Conservation (phyloP, 306 rosid genomes). For the Psophocarpus tetragonolobus region DNA sequence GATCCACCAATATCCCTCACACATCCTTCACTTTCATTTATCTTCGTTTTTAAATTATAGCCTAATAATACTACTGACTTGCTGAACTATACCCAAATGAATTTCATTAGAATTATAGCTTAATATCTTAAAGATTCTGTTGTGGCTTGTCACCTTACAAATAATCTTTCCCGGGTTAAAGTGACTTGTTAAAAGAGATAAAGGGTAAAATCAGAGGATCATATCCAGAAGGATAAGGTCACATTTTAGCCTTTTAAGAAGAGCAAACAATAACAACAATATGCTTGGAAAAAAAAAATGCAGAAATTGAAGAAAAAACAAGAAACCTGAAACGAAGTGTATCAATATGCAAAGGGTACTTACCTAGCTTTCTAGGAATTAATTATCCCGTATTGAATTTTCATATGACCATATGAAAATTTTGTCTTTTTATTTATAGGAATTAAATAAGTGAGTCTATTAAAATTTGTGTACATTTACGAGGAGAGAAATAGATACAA, state of each 20-base stretch:
- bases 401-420: background rate
- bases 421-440: background rate
- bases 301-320: constrained; percentile 35
- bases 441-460: background rate
- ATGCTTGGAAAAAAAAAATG: constrained; percentile 24
- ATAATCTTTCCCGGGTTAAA: constrained; percentile 32
- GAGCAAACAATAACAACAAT: constrained; percentile 34
- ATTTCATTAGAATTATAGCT: background rate
- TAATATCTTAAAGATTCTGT: constrained; percentile 11
- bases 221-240: constrained; percentile 41
- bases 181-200: constrained; percentile 35
- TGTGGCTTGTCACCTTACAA: constrained; percentile 24
- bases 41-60: constrained; percentile 9
- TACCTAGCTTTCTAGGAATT: background rate
- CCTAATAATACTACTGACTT: background rate
- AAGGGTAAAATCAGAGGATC: constrained; percentile 26
- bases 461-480: background rate
- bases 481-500: background rate
- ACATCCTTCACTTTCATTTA: constrained; percentile 24
- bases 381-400: background rate
- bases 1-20: background rate
- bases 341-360: constrained; percentile 33
- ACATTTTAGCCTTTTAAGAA: constrained; percentile 53
- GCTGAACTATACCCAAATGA: constrained; percentile 1
- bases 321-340: constrained; percentile 26